Evolutionary conservation across 495 filamentous ascomycete genomes (phyloP).

Genomic region (Physcia stellaris): DNA sequence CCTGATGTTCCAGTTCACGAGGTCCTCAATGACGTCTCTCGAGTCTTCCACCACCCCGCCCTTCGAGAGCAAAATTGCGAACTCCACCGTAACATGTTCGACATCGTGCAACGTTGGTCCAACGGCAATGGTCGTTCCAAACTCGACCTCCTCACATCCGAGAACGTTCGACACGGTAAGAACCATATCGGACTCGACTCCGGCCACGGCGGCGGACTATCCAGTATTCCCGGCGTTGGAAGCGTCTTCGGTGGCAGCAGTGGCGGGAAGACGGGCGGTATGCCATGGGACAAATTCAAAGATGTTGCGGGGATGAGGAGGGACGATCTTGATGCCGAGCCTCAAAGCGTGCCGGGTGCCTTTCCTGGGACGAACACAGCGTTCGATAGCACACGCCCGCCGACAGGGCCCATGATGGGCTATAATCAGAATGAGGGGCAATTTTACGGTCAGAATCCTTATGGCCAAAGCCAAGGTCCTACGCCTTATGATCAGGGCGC

Average conservation of each 20-base stretch:
- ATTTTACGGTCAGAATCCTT: background rate
- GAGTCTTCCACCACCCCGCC: constrained; percentile 81
- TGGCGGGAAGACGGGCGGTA: constrained; percentile 12
- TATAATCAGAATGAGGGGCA: background rate
- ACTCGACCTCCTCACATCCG: constrained; percentile 61
- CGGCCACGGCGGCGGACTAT: constrained; percentile 9
- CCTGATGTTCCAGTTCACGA: constrained; percentile 62
- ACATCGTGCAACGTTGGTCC: constrained; percentile 64
- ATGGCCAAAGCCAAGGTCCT: background rate
- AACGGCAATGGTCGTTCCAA: constrained; percentile 44
- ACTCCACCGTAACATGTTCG: constrained; percentile 76
- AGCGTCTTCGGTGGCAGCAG: constrained; percentile 14
- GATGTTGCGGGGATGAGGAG: background rate
- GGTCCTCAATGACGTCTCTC: constrained; percentile 61
- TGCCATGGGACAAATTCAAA: background rate
- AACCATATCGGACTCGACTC: constrained; percentile 45
- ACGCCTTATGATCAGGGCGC: background rate
- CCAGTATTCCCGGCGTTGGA: constrained; percentile 6
- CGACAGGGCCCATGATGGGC: background rate
- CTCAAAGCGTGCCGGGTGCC: background rate
- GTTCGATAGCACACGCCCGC: background rate
- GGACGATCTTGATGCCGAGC: background rate
- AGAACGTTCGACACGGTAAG: constrained; percentile 64
- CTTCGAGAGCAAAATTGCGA: constrained; percentile 57
- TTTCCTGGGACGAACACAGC: background rate